Percentiles rank a stretch among this genome's conserved stretches.
phyloP scores from a whole-genome alignment of 2,329 filamentous ascomycete species.

The Colletotrichum sp. region DNA sequence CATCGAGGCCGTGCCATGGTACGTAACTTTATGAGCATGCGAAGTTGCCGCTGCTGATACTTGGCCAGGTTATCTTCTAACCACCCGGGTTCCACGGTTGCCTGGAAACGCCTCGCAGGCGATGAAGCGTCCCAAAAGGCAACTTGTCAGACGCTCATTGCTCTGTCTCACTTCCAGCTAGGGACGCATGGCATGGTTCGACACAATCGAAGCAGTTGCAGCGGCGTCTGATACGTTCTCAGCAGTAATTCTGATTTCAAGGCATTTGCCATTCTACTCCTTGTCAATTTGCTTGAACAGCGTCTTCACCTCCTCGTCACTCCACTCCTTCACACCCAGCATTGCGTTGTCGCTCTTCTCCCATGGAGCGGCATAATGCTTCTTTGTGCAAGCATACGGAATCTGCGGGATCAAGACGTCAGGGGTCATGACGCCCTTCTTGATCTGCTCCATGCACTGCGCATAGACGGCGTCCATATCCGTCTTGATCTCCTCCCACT shows the following conservation, averaged over 20 bases:
- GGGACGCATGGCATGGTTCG: neutral
- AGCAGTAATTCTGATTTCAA: neutral
- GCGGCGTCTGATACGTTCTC: neutral
- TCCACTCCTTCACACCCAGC: constrained; percentile 24
- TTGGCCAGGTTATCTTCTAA: neutral
- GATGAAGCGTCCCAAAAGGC: neutral
- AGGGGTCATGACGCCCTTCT: constrained; percentile 22
- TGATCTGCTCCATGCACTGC: constrained; percentile 20
- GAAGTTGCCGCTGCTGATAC: neutral
- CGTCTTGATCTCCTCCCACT: constrained; percentile 22
- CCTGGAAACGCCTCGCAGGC: neutral
- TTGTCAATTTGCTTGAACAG: constrained; percentile 17
- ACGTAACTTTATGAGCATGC: neutral
- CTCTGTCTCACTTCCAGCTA: neutral
- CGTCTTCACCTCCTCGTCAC: constrained; percentile 24
- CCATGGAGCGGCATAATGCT: constrained; percentile 13
- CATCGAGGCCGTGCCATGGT: neutral
- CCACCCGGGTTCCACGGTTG: neutral
- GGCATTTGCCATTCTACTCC: neutral
- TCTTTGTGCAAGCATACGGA: constrained; percentile 20
- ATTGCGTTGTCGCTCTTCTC: constrained; percentile 26
- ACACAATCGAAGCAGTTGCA: neutral
- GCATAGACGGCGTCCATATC: constrained; percentile 23
- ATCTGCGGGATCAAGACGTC: constrained; percentile 23
- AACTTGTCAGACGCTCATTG: neutral